Percentiles rank a stretch among this genome's conserved stretches.
Evolutionary conservation across 176 grass and related monocot genomes (phyloP).

Genomic region (Carex myosuroides): DNA sequence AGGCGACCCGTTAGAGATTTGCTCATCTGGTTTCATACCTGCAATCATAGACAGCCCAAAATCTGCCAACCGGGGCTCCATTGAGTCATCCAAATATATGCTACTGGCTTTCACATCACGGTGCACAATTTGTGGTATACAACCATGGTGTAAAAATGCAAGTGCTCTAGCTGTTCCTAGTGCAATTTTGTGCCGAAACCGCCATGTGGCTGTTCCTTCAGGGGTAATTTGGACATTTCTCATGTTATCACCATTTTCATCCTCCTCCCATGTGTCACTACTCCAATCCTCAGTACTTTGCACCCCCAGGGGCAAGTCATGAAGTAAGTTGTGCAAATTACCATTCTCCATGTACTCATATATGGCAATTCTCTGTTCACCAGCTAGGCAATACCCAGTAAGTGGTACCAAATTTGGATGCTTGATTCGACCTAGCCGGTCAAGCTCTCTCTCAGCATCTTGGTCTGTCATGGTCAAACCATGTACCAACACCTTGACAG

Average conservation of each 20-base stretch:
- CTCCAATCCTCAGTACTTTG: slow-evolving; percentile 97
- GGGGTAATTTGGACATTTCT: slow-evolving; percentile 43
- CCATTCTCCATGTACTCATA: slow-evolving; percentile 98
- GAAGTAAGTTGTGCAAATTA: slow-evolving; percentile 82
- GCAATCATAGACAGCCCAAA: slow-evolving; percentile 72
- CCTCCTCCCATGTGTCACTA: slow-evolving; percentile 89
- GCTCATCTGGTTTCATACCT: slow-evolving; percentile 26
- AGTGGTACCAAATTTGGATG: slow-evolving; percentile 88
- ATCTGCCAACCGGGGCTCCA: slow-evolving; percentile 80
- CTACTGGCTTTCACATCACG: slow-evolving; percentile 87
- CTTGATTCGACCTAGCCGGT: slow-evolving; percentile 76
- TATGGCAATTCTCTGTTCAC: slow-evolving; percentile 84
- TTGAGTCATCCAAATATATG: slow-evolving; percentile 74
- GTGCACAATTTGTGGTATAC: slow-evolving; percentile 84
- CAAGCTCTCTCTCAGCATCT: slow-evolving; percentile 73
- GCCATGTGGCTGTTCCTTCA: slow-evolving; percentile 74
- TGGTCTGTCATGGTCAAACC: slow-evolving; percentile 53
- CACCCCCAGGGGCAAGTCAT: slow-evolving; percentile 77
- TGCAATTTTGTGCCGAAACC: slow-evolving; percentile 83
- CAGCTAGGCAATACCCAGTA: slow-evolving; percentile 79
- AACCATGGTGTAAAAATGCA: slow-evolving; percentile 94
- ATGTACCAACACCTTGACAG: slow-evolving; percentile 82
- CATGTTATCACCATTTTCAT: slow-evolving; percentile 21
- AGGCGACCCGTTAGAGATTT: slow-evolving; percentile 36
- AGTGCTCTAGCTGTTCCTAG: slow-evolving; percentile 74